phyloP scores from a whole-genome alignment of 805 yeast species.

The Blastobotrys terrestris region DNA sequence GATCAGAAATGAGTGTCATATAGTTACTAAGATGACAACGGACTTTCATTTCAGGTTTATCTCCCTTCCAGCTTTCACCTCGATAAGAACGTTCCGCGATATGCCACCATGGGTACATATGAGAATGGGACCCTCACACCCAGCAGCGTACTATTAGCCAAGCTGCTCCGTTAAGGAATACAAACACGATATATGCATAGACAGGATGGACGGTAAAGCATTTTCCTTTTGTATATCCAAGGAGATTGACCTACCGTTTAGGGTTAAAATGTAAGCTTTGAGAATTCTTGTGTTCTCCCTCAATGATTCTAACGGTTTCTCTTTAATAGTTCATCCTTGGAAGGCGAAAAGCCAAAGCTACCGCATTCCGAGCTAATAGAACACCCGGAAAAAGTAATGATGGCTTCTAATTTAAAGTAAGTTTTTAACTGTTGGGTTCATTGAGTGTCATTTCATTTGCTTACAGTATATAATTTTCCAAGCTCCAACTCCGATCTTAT shows the following conservation, averaged over 20 bases:
- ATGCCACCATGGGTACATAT: too few relatives aligned
- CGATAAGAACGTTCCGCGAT: neutral
- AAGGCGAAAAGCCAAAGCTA: conserved; percentile 38
- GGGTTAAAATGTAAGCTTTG: conserved; percentile 37
- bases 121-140: neutral
- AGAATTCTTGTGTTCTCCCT: too few relatives aligned
- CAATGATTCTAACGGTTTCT: too few relatives aligned
- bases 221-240: conserved; percentile 53
- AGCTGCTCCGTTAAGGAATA: neutral
- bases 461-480: neutral
- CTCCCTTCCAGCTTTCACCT: too few relatives aligned
- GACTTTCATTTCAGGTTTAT: too few relatives aligned
- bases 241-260: conserved; percentile 46
- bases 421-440: neutral
- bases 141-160: too few relatives aligned
- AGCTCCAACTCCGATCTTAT: conserved; percentile 29
- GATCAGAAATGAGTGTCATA: neutral
- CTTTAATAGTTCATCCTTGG: conserved; percentile 33
- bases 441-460: neutral
- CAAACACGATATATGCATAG: neutral
- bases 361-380: conserved; percentile 43
- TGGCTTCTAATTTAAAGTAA: conserved; percentile 36
- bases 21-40: neutral
- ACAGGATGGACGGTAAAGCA: conserved; percentile 33
- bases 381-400: conserved; percentile 40